phyloP scores from a whole-genome alignment of 371 early-diverging fungal genomes.

The Apophysomyces elegans region DNA sequence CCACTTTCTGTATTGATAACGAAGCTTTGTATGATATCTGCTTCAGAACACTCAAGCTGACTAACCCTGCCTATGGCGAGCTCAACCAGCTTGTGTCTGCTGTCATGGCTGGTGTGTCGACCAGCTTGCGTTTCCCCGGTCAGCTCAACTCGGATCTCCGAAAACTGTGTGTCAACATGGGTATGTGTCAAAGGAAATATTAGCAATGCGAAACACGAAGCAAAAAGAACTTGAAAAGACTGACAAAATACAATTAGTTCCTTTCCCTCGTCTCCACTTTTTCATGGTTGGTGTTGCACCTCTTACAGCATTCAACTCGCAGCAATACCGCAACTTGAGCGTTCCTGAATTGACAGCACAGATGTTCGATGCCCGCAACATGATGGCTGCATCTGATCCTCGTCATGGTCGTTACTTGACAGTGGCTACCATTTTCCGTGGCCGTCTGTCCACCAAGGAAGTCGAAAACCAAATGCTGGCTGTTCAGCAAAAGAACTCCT shows the following conservation, averaged over 20 bases:
- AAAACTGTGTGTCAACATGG: conserved; percentile 97
- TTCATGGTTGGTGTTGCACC: conserved; percentile 99
- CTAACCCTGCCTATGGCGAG: conserved; percentile 77
- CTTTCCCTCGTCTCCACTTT: conserved; percentile 99
- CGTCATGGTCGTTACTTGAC: conserved; percentile 98
- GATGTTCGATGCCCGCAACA: conserved; percentile 98
- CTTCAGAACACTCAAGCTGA: conserved; percentile 77
- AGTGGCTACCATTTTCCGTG: conserved; percentile 98
- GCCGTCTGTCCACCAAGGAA: conserved; percentile 97
- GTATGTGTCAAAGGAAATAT: conserved; percentile 24
- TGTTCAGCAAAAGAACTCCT: conserved; percentile 93
- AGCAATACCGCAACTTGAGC: conserved; percentile 86
- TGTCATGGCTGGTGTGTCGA: conserved; percentile 95
- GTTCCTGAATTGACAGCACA: conserved; percentile 96
- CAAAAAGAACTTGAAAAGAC: not conserved
- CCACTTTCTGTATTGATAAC: conserved; percentile 98
- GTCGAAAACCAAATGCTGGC: conserved; percentile 99
- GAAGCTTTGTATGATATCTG: conserved; percentile 93
- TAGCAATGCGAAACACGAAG: not conserved
- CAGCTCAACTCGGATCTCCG: conserved; percentile 97
- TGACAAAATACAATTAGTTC: conserved; percentile 79
- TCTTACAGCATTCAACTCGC: conserved; percentile 88
- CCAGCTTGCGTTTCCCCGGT: conserved; percentile 97
- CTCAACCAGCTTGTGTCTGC: conserved; percentile 80
- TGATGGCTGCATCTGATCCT: conserved; percentile 99